Base-by-base conservation (phyloP, 108 stramenopile genomes). In the Cyclotella cryptica region DNA sequence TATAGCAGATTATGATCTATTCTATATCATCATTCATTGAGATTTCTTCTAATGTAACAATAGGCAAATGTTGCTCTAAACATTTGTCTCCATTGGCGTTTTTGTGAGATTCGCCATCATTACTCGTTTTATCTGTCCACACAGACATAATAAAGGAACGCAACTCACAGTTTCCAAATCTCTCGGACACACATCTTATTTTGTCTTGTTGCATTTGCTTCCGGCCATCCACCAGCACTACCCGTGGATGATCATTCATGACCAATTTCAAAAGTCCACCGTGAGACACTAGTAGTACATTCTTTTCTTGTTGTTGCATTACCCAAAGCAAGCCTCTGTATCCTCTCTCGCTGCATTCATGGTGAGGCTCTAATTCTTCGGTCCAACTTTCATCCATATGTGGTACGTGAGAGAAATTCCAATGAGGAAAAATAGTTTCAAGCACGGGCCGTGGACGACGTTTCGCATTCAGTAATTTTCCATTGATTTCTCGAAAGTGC, bases 91-190 rank as follows among this genome's bases (percentile, higher is more conserved):
- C 26, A 69, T 59, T 57, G 4, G n/a, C 45, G 43, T n/a, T 62
- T 62, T 26, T 18, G 27, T 14, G 26, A 18, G 13, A 19, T 47
- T 53, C 28, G 11, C 66, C 69, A 59, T 26, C 54, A 18, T 27
- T 15, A 27, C 55, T 47, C 43, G 14, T 60, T 22, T 62, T 57
- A 26, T 43, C 15, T 12, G 22, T 22, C 85, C 77, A 72, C 65
- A 72, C 79, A 35, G 68, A 55, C 35, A 92, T 65, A 28, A 69
- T 61, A 73, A 89, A 92, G 44, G 77, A 78, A 57, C 93, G 84
- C 66, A 92, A 40, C 66, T 94, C 93, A 69, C 93, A 94, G 72
- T 94, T 94, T 30, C 86, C 91, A 75, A 94, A 94, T 64, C 93
- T 39, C 26, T 79, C 65, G 1, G 85, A 66, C 12, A 85, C 79